Base-by-base conservation (phyloP, 805 yeast species). In the Candida sithepensis region DNA sequence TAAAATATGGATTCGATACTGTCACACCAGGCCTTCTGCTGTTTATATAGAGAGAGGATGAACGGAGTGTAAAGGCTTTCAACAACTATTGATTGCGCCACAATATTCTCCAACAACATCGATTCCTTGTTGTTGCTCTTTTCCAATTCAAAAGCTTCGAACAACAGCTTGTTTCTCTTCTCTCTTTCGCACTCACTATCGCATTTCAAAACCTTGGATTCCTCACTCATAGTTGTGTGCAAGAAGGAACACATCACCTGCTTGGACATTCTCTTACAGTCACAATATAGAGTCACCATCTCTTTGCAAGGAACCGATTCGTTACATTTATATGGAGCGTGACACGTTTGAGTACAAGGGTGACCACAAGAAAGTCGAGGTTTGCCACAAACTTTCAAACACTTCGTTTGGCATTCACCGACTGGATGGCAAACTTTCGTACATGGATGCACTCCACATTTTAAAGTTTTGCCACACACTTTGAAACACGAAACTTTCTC, bases 1-100 rank as follows among this genome's bases (percentile, higher is more conserved):
- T 72, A 64, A 28, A 88, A 66, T 21, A 72, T 66, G 1, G 56
- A 56, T 64, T 87, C 96, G 40, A 87, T 78, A 51, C 76, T 73
- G 13, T 67, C 61, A 64, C 96, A 84, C 94, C 96, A 89, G 12
- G 66, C 69, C 4, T 64, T 70, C 61, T 89, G 96, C 49, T 71
- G 73, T 4, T 67, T 58, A 58, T 71, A 86, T 1, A 78, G 67
- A 1, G 67, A 60, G 38, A 84, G 47, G 0, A 79, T 70, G 37
- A 67, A 65, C 18, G 77, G 79, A 0, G 77, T 59, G 62, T 81
- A 79, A 0, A 74, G 72, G 24, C 58, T 54, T 36, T 65, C 68
- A 30, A 61, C 54, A 2, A 50, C 39, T 16, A 59, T 47, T 44
- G 55, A 55, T 45, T 61, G 52, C 7, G 63, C 46, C 9, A 62